Conservation (phyloP, 2,329 filamentous ascomycete species). For the Pseudogymnoascus sp. region DNA sequence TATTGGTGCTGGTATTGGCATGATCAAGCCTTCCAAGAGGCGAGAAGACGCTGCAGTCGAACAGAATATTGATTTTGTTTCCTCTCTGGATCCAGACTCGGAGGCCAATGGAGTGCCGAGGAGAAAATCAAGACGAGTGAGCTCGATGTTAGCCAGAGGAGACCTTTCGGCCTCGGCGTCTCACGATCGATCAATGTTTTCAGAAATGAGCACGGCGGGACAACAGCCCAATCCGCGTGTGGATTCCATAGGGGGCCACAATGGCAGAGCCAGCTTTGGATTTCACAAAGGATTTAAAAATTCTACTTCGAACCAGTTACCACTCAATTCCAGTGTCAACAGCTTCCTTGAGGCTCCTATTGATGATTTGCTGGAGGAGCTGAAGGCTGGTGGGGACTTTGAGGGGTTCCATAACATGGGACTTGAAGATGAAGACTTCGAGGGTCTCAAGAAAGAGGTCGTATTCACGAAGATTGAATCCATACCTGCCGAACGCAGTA, state of each 20-base stretch:
- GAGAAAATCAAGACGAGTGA: constrained; percentile 68
- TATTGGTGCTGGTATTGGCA: constrained; percentile 8
- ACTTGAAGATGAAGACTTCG: constrained; percentile 62
- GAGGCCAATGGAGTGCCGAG: constrained; percentile 44
- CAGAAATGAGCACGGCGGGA: constrained; percentile 50
- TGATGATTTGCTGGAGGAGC: constrained; percentile 61
- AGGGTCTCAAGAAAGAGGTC: constrained; percentile 65
- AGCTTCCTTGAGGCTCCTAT: constrained; percentile 61
- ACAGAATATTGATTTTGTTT: constrained; percentile 50
- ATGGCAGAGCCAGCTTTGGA: constrained; percentile 50
- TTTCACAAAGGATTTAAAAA: constrained; percentile 21
- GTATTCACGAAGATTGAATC: constrained; percentile 62
- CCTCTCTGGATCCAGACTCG: constrained; percentile 63
- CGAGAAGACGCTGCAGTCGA: constrained; percentile 20
- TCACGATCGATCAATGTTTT: constrained; percentile 72
- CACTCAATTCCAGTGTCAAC: constrained; percentile 42
- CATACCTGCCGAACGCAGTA: constrained; percentile 53
- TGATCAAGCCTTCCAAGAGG: constrained; percentile 17
- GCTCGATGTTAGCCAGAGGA: constrained; percentile 79
- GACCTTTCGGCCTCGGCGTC: constrained; percentile 66
- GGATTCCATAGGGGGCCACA: constrained; percentile 51
- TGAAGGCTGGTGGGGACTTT: constrained; percentile 52
- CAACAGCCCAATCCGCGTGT: constrained; percentile 35
- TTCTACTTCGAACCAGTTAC: constrained; percentile 24
- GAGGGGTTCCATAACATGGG: constrained; percentile 66